Percentiles rank a stretch among this genome's conserved stretches.
Conservation (phyloP, 2,329 filamentous ascomycete species). For the Aschersonia sp. region DNA sequence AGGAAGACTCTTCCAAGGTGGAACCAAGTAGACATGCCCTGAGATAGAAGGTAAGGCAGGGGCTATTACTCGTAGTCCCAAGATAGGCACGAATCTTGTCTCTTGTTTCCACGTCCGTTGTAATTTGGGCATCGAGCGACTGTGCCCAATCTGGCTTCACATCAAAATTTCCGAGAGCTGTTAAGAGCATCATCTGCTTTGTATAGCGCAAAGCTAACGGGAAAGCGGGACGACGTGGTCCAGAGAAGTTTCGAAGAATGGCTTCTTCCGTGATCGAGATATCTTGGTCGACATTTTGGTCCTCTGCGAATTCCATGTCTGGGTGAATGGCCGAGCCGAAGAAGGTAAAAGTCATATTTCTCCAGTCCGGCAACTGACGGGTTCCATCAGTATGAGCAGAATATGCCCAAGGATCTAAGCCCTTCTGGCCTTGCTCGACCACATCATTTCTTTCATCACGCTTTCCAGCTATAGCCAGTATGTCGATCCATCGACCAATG, state of each 20-base stretch:
- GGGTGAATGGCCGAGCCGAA: conserved; percentile 25
- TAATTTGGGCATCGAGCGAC: conserved; percentile 57
- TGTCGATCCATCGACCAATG: conserved; percentile 72
- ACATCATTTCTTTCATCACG: conserved; percentile 64
- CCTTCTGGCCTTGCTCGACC: conserved; percentile 77
- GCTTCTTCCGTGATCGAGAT: conserved; percentile 3
- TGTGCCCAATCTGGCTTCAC: conserved; percentile 75
- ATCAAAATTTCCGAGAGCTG: conserved; percentile 33
- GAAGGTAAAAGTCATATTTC: conserved; percentile 31
- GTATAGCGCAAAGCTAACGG: conserved; percentile 57
- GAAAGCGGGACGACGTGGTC: conserved; percentile 39
- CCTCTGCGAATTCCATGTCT: neutral
- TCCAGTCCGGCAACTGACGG: conserved; percentile 34
- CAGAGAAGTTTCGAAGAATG: conserved; percentile 31
- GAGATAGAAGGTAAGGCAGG: conserved; percentile 29
- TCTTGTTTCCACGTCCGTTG: conserved; percentile 53
- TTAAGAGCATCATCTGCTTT: conserved; percentile 35
- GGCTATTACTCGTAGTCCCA: conserved; percentile 18
- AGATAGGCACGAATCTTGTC: conserved; percentile 42
- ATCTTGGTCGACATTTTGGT: neutral
- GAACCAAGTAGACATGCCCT: conserved; percentile 44
- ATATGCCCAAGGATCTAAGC: conserved; percentile 55
- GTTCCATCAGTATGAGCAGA: conserved; percentile 27
- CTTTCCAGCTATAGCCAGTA: conserved; percentile 60
- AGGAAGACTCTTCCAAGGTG: conserved; percentile 24